Conservation (phyloP, 306 rosid genomes). For the Fragaria nilgerrensis region DNA sequence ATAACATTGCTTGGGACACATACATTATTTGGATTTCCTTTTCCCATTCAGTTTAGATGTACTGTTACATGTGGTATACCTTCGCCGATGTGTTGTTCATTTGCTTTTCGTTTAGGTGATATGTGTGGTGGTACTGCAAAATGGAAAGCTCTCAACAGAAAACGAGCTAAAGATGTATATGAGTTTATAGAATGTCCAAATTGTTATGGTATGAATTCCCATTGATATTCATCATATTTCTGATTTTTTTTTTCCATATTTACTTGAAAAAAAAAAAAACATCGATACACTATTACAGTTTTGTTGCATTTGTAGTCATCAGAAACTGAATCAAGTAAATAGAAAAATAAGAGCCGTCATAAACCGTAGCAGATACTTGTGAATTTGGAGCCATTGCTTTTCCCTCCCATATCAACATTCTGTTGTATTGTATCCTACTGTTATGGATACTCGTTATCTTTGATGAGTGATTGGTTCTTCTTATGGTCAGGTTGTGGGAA, state of each 20-base stretch:
- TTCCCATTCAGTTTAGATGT: too few species aligned
- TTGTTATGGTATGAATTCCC: constrained; percentile 69
- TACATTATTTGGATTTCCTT: too few species aligned
- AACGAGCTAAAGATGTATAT: constrained; percentile 88
- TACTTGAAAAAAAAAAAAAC: background rate
- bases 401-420: too few species aligned
- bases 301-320: background rate
- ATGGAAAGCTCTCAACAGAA: constrained; percentile 97
- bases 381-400: background rate
- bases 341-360: background rate
- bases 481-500: too few species aligned
- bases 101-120: constrained; percentile 70
- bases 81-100: constrained; percentile 26
- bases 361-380: background rate
- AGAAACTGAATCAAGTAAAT: background rate
- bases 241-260: background rate
- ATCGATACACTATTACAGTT: background rate
- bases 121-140: constrained; percentile 99
- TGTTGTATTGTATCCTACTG: too few species aligned
- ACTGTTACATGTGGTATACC: background rate
- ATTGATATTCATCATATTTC: background rate
- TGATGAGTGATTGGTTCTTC: too few species aligned
- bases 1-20: too few species aligned
- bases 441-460: too few species aligned
- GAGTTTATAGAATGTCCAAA: constrained; percentile 96